Evolutionary conservation across 257 asterid species (phyloP).

Genomic region (Datura wrightii): DNA sequence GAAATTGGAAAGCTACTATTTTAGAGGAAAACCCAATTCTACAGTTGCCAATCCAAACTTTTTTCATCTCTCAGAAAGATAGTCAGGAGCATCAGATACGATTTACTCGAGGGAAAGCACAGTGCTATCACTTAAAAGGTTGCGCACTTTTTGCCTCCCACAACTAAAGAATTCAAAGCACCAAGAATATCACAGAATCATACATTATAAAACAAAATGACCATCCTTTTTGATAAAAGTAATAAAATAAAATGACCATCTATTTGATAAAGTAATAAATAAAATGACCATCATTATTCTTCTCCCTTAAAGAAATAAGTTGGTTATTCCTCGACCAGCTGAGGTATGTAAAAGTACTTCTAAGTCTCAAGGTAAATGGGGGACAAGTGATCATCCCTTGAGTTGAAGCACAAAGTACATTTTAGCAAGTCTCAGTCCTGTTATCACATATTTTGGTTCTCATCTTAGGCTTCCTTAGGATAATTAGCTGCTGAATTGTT

Average conservation of each 20-base stretch:
- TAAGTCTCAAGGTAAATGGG: neutral
- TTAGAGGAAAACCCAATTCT: neutral
- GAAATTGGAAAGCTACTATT: neutral
- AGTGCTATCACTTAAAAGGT: neutral
- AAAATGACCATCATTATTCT: neutral
- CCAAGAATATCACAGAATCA: neutral
- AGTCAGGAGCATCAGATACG: neutral
- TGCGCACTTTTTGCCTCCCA: neutral
- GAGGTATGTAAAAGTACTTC: constrained; percentile 3
- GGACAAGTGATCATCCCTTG: neutral
- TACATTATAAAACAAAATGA: neutral
- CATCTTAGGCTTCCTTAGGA: neutral
- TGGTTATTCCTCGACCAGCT: neutral
- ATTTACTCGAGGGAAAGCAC: neutral
- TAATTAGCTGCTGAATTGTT: neutral
- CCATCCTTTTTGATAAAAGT: neutral
- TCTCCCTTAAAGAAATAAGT: constrained; percentile 5
- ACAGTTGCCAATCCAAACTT: constrained; percentile 6
- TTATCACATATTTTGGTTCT: neutral
- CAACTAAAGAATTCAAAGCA: constrained; percentile 4
- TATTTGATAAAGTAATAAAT: neutral
- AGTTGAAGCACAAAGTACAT: neutral
- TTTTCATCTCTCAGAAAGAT: neutral
- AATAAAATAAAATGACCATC: neutral
- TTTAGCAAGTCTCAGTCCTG: neutral